A percentile compares a stretch with the other conserved stretches of the same genome.
Evolutionary conservation across 495 filamentous ascomycete species (phyloP).

Genomic region (Penicillium macrosclerotiorum): DNA sequence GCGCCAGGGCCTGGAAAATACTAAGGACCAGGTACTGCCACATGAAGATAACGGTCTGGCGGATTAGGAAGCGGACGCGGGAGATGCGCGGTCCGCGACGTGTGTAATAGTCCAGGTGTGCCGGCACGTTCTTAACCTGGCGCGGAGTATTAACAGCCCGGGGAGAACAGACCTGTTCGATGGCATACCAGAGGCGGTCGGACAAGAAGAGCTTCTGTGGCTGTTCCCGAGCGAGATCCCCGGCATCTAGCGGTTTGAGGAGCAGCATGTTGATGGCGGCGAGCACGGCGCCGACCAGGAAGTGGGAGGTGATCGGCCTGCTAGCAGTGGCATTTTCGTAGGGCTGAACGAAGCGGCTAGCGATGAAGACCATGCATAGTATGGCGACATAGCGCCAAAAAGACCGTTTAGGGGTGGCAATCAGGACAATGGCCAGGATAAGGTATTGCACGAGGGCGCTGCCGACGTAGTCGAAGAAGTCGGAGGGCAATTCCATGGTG

Average conservation of each 20-base stretch:
- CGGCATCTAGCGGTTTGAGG: conserved; percentile 14
- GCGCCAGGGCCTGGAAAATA: conserved; percentile 1
- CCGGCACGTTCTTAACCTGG: conserved; percentile 17
- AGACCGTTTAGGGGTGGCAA: conserved; percentile 8
- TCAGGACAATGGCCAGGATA: conserved; percentile 6
- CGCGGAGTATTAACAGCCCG: conserved; percentile 14
- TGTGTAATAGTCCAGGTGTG: conserved; percentile 13
- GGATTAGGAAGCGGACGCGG: conserved; percentile 8
- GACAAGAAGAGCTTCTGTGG: not conserved
- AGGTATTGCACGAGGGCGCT: conserved; percentile 2
- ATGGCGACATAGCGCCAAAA: conserved; percentile 13
- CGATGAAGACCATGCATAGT: conserved; percentile 11
- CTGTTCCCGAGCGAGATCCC: conserved; percentile 7
- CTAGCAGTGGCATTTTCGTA: not conserved
- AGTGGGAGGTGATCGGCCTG: not conserved
- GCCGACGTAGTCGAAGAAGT: not conserved
- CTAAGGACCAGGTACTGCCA: conserved; percentile 22
- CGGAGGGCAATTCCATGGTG: not conserved
- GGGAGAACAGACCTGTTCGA: not conserved
- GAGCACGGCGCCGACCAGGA: conserved; percentile 2
- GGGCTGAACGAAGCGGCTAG: not conserved
- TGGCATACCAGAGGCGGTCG: not conserved
- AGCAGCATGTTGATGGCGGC: conserved; percentile 11
- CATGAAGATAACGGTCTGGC: conserved; percentile 13
- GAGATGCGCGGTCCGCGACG: not conserved